Evolutionary conservation across 1,139 yeast genomes (phyloP).

Genomic region (Diutina catenulata): DNA sequence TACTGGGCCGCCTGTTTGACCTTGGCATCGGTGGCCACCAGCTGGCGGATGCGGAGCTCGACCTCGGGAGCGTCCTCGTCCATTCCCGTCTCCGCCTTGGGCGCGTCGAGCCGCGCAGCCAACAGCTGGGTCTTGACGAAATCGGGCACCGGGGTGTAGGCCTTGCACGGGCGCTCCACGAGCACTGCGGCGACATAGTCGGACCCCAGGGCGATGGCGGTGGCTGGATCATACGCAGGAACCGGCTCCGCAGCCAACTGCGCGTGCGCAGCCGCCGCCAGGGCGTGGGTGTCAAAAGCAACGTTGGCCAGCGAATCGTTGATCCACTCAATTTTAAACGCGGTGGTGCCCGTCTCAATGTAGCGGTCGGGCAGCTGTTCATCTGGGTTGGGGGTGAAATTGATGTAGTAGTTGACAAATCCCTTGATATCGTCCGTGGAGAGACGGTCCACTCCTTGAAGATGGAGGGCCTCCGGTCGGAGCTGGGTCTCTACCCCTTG

Average conservation of each 20-base stretch:
- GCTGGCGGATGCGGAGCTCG: conserved; percentile 35
- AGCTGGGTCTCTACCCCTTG: too few relatives aligned
- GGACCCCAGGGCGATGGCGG: conserved; percentile 8
- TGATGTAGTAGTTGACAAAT: conserved; percentile 40
- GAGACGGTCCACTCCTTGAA: conserved; percentile 58
- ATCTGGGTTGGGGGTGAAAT: conserved; percentile 15
- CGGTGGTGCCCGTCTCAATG: conserved; percentile 9
- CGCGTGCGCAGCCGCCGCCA: conserved; percentile 28
- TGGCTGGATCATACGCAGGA: conserved; percentile 8
- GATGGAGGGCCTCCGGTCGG: conserved; percentile 39
- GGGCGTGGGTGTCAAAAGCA: conserved; percentile 36
- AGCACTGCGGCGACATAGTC: conserved; percentile 16
- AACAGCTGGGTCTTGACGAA: conserved; percentile 22
- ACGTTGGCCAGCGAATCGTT: conserved; percentile 50
- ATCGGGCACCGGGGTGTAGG: conserved; percentile 25
- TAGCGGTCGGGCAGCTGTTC: conserved; percentile 6
- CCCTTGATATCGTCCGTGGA: conserved; percentile 53
- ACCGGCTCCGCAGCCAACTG: conserved; percentile 12
- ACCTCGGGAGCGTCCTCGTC: conserved; percentile 31
- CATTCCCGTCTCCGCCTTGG: conserved; percentile 18
- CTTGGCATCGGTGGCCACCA: conserved; percentile 45
- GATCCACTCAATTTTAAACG: conserved; percentile 55
- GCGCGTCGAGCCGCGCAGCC: conserved; percentile 11
- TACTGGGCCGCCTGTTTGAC: conserved; percentile 45
- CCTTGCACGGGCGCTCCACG: conserved; percentile 26